Percentiles rank a stretch among this genome's conserved stretches.
Evolutionary conservation across 352 stramenopile species (phyloP).

Genomic region (Thraustotheca clavata): DNA sequence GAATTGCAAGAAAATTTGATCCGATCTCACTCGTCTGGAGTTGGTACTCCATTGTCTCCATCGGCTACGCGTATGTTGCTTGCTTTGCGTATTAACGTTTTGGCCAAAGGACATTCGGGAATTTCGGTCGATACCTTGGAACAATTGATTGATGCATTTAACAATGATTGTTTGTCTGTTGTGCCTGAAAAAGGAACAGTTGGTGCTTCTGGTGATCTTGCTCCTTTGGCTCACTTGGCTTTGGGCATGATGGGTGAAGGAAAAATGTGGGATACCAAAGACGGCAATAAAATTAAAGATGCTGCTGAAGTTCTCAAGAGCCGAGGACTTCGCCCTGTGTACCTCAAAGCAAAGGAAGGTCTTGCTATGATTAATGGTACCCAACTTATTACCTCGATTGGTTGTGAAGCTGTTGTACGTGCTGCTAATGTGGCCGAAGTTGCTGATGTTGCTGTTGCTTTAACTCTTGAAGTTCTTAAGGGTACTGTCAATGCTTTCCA

Average conservation of each 20-base stretch:
- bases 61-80: slow-evolving; percentile 80
- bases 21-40: slow-evolving; percentile 68
- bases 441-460: slow-evolving; percentile 69
- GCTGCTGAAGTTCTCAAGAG: slow-evolving; percentile 58
- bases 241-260: slow-evolving; percentile 86
- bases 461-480: slow-evolving; percentile 83
- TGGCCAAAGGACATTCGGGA: slow-evolving; percentile 82
- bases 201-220: slow-evolving; percentile 81
- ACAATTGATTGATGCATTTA: slow-evolving; percentile 78
- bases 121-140: slow-evolving; percentile 70
- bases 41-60: slow-evolving; percentile 62
- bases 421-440: slow-evolving; percentile 63
- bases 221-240: slow-evolving; percentile 77
- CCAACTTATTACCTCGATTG: slow-evolving; percentile 83
- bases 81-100: slow-evolving; percentile 81
- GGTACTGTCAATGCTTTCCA: slow-evolving; percentile 85
- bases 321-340: slow-evolving; percentile 57
- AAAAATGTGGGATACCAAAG: slow-evolving; percentile 61
- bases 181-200: slow-evolving; percentile 81
- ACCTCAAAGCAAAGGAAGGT: slow-evolving; percentile 82
- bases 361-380: slow-evolving; percentile 89
- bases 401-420: slow-evolving; percentile 66
- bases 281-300: slow-evolving; percentile 38
- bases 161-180: slow-evolving; percentile 76
- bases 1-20: slow-evolving; percentile 83